Conservation (phyloP, 768 basidiomycete species). For the Tephrocybe rancida region DNA sequence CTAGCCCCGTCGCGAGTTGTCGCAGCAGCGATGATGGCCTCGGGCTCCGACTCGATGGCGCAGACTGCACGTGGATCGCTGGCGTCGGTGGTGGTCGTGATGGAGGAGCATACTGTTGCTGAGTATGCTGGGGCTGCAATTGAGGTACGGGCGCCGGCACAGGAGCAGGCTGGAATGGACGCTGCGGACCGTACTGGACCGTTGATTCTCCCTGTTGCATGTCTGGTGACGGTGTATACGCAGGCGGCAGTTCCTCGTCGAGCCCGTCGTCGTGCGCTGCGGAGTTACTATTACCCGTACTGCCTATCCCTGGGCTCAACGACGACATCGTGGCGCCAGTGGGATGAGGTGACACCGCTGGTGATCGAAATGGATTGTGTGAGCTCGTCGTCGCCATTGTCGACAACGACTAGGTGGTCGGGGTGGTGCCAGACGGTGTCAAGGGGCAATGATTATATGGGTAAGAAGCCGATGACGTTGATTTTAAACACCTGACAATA, state of each 20-base stretch:
- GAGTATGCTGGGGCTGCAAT: constrained; percentile 11
- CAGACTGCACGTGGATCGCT: not conserved
- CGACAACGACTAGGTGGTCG: no score
- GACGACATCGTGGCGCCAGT: constrained; percentile 26
- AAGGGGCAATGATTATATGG: no score
- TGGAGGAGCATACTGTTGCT: not conserved
- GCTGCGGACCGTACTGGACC: constrained; percentile 59
- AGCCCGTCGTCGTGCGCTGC: constrained; percentile 13
- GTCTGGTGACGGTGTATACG: constrained; percentile 65
- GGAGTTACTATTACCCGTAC: not conserved
- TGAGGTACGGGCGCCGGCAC: constrained; percentile 7
- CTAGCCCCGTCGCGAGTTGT: no score
- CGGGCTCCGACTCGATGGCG: constrained; percentile 11
- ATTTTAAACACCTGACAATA: no score
- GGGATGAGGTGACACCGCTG: constrained; percentile 26
- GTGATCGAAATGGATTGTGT: constrained; percentile 26
- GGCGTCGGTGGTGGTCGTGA: not conserved
- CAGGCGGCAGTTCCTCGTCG: constrained; percentile 65
- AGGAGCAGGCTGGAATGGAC: constrained; percentile 60
- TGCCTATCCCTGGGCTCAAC: not conserved
- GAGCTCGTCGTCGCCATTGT: not conserved
- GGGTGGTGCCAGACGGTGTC: no score
- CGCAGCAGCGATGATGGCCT: constrained; percentile 3
- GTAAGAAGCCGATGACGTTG: no score
- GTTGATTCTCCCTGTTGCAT: constrained; percentile 59